Evolutionary conservation across 2,329 filamentous ascomycete genomes (phyloP), one percentile per base, ranked within the genome.

Genomic region (Helotiales sp.): DNA sequence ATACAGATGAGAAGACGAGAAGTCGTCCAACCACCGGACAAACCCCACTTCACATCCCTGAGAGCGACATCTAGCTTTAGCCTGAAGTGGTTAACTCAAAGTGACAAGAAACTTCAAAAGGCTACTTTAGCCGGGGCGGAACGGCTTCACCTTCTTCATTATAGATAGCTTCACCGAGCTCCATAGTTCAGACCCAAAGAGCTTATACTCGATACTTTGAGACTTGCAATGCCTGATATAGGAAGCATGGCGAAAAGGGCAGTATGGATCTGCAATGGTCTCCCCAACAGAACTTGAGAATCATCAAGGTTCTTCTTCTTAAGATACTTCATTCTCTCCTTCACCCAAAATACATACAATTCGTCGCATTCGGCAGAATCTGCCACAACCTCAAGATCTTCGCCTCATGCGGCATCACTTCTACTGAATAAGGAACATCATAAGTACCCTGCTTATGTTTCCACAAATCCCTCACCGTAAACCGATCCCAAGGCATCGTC

Each of bases 331-430:
- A 10, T 6, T 15, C 22, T 3, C 1, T 12, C n/a, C 19, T n/a
- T 44, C 19, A 44, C 22, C 27, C 8, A 13, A 44, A 44, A 44
- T 44, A 44, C 22, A 25, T 24, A 44, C 40, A 44, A 25, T 19
- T 24, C 10, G 40, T 44, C 10, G 46, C 25, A 34, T 50, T 55
- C 3, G 34, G 24, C 15, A 24, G 25, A 19, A 38, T 36, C 47
- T 56, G 17, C 55, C 53, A 64, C 10, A 66, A 8, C 13, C 64
- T 31, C 33, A 66, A 54, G 22, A 63, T 48, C 38, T 63, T 63
- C 9, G 62, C 64, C 30, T 66, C 63, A 34, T 65, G 61, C 2
- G 60, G 54, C 52, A 63, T 60, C 8, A 65, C 64, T 22, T 66
- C 63, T 13, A 60, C 49, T 5, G 54, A 58, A 33, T 63, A 66